Conservation (phyloP, 257 asterid species). For the Nicotiana obtusifolia region DNA sequence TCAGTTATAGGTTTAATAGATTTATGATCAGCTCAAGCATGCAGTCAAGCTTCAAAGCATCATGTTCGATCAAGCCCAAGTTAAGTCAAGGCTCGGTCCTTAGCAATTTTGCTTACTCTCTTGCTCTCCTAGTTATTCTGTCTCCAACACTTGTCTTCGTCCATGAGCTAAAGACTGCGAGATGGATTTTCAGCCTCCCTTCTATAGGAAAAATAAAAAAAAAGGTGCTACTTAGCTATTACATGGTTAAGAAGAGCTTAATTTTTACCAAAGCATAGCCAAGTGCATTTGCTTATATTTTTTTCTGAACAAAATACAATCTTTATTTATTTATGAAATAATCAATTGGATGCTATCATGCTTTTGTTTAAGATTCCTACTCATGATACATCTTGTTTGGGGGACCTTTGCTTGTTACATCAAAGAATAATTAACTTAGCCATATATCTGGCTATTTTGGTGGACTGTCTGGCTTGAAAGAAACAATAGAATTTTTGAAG, state of each 20-base stretch:
- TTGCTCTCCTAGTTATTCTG: background rate
- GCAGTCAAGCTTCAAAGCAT: background rate
- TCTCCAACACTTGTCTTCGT: background rate
- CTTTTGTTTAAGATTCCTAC: background rate
- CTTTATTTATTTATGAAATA: background rate
- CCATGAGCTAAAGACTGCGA: background rate
- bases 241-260: background rate
- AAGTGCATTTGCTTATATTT: background rate
- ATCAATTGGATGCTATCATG: background rate
- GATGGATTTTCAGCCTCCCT: background rate
- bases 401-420: background rate
- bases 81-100: background rate
- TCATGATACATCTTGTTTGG: background rate
- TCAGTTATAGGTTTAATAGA: background rate
- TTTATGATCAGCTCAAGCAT: background rate
- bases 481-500: too few species aligned
- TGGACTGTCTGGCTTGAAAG: too few species aligned
- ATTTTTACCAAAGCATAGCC: background rate
- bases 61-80: background rate
- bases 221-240: background rate
- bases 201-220: background rate
- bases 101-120: background rate
- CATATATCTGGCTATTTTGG: too few species aligned
- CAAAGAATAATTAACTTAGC: background rate
- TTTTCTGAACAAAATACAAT: background rate